phyloP scores from a whole-genome alignment of 2,329 filamentous ascomycete genomes.

The Blastomyces gilchristii region DNA sequence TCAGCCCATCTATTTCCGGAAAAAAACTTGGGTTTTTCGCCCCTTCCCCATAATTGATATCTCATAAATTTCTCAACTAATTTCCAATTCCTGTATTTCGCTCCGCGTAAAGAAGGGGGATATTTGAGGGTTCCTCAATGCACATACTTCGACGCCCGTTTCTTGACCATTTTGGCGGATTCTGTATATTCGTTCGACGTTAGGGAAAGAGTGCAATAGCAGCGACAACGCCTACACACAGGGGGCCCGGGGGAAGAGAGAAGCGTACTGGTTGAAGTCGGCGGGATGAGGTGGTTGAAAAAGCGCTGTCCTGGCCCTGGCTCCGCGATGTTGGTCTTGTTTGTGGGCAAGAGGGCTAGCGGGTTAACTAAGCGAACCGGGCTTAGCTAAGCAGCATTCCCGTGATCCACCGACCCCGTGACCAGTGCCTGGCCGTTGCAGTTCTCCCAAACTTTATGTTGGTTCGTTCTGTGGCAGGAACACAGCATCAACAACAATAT shows the following conservation, averaged over 20 bases:
- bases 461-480: not conserved
- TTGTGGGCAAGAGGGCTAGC: constrained; percentile 10
- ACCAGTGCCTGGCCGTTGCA: not conserved
- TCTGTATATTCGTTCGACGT: constrained; percentile 11
- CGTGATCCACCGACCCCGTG: not conserved
- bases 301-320: constrained; percentile 3
- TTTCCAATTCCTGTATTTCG: not conserved
- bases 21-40: not conserved
- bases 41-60: not conserved
- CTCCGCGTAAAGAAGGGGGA: not conserved
- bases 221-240: not conserved
- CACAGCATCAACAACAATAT: not conserved
- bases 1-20: constrained; percentile 7
- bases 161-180: constrained; percentile 61
- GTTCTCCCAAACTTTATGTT: not conserved
- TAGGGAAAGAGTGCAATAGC: not conserved
- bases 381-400: not conserved
- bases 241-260: not conserved
- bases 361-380: not conserved
- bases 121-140: constrained; percentile 16
- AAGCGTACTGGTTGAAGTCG: constrained; percentile 7
- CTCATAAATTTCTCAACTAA: not conserved
- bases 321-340: not conserved
- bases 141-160: constrained; percentile 62
- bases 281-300: constrained; percentile 6